These are phyloP conservation scores for Cordyceps cicadae DNA, from an alignment of 2,329 filamentous ascomycete genomes.

Conservation along the genomic window DNA sequence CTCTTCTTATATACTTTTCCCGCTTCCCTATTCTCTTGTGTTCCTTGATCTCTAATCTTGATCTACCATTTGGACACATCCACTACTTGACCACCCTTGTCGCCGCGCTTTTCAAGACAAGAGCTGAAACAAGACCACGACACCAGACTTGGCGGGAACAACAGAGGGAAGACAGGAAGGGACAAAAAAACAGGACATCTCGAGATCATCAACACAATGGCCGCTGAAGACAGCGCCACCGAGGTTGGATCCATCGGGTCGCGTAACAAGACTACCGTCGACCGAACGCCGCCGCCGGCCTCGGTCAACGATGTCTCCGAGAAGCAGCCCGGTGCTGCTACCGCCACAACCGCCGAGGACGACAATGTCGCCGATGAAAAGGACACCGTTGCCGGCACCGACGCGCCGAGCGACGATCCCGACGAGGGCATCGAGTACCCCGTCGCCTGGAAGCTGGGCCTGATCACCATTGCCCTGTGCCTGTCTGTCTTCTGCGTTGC, in stretches of 20 bases:
- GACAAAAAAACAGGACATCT: background rate
- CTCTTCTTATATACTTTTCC: background rate
- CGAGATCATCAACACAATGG: background rate
- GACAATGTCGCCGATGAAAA: background rate
- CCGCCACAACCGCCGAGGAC: background rate
- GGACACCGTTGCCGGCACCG: background rate
- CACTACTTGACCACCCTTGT: background rate
- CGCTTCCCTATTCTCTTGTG: background rate
- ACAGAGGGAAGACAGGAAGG: too few relatives aligned
- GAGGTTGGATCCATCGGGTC: constrained; percentile 10
- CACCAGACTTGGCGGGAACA: too few relatives aligned
- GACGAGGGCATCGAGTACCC: constrained; percentile 26
- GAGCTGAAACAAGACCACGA: background rate
- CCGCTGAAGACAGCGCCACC: constrained; percentile 8
- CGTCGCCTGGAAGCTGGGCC: constrained; percentile 9
- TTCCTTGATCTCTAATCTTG: background rate
- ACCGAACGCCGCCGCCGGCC: background rate
- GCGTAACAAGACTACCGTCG: constrained; percentile 3
- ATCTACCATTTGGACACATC: background rate
- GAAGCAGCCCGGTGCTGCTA: background rate
- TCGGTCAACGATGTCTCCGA: background rate
- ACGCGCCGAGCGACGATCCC: background rate
- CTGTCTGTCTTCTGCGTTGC: constrained; percentile 12
- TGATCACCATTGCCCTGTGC: constrained; percentile 12
- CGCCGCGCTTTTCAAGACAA: background rate